Conservation (phyloP, 805 yeast species). For the Kazachstania psychrophila region DNA sequence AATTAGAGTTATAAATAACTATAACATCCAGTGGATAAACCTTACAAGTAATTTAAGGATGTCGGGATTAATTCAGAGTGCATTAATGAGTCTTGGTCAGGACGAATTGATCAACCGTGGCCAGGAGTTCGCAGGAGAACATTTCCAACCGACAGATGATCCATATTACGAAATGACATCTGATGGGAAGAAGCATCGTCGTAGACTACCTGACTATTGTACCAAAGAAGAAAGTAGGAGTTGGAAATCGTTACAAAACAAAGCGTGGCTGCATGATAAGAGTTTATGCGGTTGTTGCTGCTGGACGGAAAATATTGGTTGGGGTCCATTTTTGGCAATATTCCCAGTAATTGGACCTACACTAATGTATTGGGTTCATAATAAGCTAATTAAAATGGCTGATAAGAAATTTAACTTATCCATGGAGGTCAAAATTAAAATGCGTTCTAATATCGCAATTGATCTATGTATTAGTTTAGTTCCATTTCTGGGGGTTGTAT, state of each 20-base stretch:
- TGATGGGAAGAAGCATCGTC: conserved; percentile 39
- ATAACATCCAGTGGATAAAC: too few relatives aligned
- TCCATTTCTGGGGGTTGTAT: conserved; percentile 69
- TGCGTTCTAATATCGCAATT: conserved; percentile 66
- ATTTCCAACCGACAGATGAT: conserved; percentile 34
- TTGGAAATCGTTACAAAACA: conserved; percentile 65
- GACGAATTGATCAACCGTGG: conserved; percentile 19
- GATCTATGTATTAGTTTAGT: conserved; percentile 70
- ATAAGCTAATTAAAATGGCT: conserved; percentile 52
- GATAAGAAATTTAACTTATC: conserved; percentile 51
- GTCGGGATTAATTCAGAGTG: conserved; percentile 9
- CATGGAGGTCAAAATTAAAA: conserved; percentile 46
- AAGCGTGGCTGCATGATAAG: conserved; percentile 83
- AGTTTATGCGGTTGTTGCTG: conserved; percentile 71
- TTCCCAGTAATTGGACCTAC: conserved; percentile 83
- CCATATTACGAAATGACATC: conserved; percentile 47
- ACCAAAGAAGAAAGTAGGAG: conserved; percentile 50
- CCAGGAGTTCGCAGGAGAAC: conserved; percentile 20
- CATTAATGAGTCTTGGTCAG: conserved; percentile 5
- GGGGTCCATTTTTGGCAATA: conserved; percentile 62
- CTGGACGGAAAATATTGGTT: conserved; percentile 59
- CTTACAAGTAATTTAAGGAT: too few relatives aligned
- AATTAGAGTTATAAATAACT: too few relatives aligned
- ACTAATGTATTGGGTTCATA: conserved; percentile 70
- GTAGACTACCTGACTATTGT: conserved; percentile 42